phyloP scores from a whole-genome alignment of 2,329 filamentous ascomycete genomes.

The Pseudogymnoascus sp. region DNA sequence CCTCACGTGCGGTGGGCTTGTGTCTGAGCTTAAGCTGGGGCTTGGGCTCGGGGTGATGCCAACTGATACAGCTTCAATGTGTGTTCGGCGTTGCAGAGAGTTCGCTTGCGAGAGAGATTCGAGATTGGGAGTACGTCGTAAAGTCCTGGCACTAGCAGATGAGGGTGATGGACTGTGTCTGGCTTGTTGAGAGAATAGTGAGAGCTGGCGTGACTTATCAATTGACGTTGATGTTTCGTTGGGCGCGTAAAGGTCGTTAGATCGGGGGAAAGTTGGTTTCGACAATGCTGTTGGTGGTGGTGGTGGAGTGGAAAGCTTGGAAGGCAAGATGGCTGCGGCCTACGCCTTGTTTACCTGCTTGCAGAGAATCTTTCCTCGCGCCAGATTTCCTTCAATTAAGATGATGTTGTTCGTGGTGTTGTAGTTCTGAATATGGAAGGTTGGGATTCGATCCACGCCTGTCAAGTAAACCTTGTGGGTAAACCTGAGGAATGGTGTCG shows the following conservation, averaged over 20 bases:
- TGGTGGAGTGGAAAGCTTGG: constrained; percentile 10
- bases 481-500: constrained; percentile 3
- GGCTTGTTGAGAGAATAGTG: constrained; percentile 13
- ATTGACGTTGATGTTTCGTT: constrained; percentile 27
- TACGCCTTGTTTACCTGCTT: constrained; percentile 6
- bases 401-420: background rate
- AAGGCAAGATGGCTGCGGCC: constrained; percentile 24
- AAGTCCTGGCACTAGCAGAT: constrained; percentile 2
- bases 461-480: constrained; percentile 2
- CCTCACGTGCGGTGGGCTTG: constrained; percentile 22
- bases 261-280: constrained; percentile 20
- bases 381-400: background rate
- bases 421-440: background rate
- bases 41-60: constrained; percentile 22
- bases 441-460: background rate
- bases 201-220: constrained; percentile 27
- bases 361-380: background rate
- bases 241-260: constrained; percentile 31
- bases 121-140: constrained; percentile 12
- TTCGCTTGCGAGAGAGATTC: constrained; percentile 13
- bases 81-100: constrained; percentile 21
- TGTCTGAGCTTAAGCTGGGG: background rate
- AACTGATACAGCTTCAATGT: constrained; percentile 28
- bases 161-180: constrained; percentile 1
- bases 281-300: constrained; percentile 27